Percentiles rank a stretch among this genome's conserved stretches.
Conservation (phyloP, 495 filamentous ascomycete species). For the Neurospora sp. region DNA sequence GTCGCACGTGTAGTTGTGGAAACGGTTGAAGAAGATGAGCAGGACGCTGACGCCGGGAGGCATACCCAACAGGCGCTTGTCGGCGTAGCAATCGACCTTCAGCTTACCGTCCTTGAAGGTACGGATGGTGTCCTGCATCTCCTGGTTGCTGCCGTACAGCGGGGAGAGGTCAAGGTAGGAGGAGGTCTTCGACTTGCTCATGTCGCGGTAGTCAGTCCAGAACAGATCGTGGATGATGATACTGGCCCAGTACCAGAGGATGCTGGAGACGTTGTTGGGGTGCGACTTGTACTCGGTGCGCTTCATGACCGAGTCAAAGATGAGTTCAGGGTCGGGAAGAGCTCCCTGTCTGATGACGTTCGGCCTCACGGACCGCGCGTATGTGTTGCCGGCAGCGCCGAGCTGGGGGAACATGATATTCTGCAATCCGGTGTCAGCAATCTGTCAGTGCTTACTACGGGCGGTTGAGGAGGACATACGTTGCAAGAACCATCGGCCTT, state of each 20-base stretch:
- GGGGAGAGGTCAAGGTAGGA: slow-evolving; percentile 81
- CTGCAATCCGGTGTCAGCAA: slow-evolving; percentile 9
- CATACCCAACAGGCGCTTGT: slow-evolving; percentile 68
- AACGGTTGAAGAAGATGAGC: slow-evolving; percentile 66
- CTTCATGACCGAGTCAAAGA: slow-evolving; percentile 64
- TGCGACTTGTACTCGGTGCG: slow-evolving; percentile 35
- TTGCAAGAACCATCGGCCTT: slow-evolving; percentile 62
- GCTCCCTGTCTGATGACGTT: slow-evolving; percentile 50
- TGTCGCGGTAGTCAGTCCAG: slow-evolving; percentile 33
- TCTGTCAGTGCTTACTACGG: not conserved
- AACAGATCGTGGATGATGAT: slow-evolving; percentile 72
- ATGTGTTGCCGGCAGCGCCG: slow-evolving; percentile 42
- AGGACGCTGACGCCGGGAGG: slow-evolving; percentile 74
- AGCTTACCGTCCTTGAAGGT: slow-evolving; percentile 75
- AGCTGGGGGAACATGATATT: slow-evolving; percentile 36
- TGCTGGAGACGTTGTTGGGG: slow-evolving; percentile 70
- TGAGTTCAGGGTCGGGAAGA: slow-evolving; percentile 62
- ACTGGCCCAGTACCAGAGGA: slow-evolving; percentile 81
- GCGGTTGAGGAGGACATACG: slow-evolving; percentile 9
- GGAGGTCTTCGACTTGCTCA: slow-evolving; percentile 58
- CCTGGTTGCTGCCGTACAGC: slow-evolving; percentile 73
- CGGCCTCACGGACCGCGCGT: slow-evolving; percentile 66
- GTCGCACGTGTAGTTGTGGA: slow-evolving; percentile 72
- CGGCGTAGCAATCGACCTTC: slow-evolving; percentile 73
- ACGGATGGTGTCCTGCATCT: slow-evolving; percentile 64